phyloP scores from a whole-genome alignment of 257 asterid genomes.

The Cynanchum wilfordii region DNA sequence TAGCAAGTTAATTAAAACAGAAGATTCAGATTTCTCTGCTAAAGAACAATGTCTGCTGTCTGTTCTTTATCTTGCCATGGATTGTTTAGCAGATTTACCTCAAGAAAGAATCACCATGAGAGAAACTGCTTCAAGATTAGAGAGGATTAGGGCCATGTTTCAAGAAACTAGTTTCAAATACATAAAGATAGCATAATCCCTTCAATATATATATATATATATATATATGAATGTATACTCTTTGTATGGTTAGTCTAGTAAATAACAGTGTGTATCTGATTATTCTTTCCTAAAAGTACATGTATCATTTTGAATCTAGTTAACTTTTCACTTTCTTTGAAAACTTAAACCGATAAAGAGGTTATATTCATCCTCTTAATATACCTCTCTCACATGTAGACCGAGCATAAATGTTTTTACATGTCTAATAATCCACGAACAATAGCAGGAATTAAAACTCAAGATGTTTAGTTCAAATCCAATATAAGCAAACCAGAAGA shows the following conservation, averaged over 20 bases:
- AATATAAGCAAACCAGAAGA: no score
- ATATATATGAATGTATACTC: no score
- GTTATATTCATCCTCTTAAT: no score
- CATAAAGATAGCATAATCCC: background rate
- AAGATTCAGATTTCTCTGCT: background rate
- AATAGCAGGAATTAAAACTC: no score
- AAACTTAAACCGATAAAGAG: no score
- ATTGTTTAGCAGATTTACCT: slow-evolving; percentile 18
- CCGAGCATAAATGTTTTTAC: no score
- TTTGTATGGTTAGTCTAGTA: background rate
- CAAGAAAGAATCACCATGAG: slow-evolving; percentile 18
- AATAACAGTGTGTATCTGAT: background rate
- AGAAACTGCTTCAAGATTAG: slow-evolving; percentile 5
- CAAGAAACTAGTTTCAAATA: background rate
- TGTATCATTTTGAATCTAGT: no score
- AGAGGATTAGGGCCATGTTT: slow-evolving; percentile 4
- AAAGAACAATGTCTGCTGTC: background rate
- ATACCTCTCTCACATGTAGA: no score
- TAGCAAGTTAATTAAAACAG: background rate
- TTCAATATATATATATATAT: background rate
- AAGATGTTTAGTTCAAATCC: no score
- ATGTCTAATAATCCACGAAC: no score
- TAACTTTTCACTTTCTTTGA: no score
- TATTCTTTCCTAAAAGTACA: no score
- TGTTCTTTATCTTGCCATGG: slow-evolving; percentile 13